Evolutionary conservation across 2,329 filamentous ascomycete genomes (phyloP).

Genomic region (Cladosporium austrohemisphaericum): DNA sequence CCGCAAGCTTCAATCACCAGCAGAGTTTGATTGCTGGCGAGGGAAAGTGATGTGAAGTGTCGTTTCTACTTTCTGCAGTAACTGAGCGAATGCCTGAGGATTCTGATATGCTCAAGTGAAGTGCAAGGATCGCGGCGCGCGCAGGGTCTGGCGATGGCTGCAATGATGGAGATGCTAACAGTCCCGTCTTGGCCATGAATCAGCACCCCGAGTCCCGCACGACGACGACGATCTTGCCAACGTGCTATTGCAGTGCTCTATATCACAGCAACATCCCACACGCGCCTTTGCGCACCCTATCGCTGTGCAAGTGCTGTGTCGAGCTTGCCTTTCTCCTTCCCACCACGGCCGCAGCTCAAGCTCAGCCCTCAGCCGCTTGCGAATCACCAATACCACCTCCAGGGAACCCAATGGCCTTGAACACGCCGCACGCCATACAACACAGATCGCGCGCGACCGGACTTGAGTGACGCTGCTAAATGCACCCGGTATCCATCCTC

Average conservation of each 20-base stretch:
- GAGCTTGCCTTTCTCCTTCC: neutral
- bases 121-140: neutral
- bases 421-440: neutral
- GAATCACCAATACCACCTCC: neutral
- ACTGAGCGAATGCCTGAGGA: neutral
- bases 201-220: no score
- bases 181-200: no score
- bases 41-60: no score
- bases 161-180: neutral
- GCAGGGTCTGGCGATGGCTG: neutral
- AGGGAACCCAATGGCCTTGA: slow-evolving; percentile 7
- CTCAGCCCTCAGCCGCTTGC: slow-evolving; percentile 1
- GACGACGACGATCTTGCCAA: neutral
- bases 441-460: slow-evolving; percentile 5
- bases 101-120: neutral
- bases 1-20: no score
- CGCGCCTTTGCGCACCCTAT: neutral
- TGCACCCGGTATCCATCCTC: slow-evolving; percentile 97
- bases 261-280: neutral
- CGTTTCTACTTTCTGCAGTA: no score
- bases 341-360: neutral
- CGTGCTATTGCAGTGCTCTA: neutral
- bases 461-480: slow-evolving; percentile 37
- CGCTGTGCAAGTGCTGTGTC: neutral
- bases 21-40: no score